Evolutionary conservation across 2,329 filamentous ascomycete species (phyloP).

Genomic region (Aspergillus sp.): DNA sequence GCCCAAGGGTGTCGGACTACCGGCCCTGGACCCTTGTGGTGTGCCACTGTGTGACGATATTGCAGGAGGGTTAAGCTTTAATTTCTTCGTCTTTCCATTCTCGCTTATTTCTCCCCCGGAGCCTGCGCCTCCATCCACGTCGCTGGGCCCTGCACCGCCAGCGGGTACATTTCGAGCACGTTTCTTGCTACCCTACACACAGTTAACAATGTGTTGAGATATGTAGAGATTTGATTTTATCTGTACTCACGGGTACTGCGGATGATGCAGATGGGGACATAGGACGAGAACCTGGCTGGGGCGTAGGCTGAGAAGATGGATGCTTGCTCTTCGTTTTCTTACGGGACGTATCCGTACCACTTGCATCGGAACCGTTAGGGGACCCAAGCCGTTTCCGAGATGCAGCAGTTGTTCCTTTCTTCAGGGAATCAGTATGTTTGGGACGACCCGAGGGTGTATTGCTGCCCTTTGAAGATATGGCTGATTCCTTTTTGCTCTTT

Average conservation of each 20-base stretch:
- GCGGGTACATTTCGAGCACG: constrained; percentile 29
- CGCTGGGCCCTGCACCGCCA: constrained; percentile 46
- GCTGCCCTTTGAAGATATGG: constrained; percentile 64
- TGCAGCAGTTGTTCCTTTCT: constrained; percentile 48
- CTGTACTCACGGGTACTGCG: constrained; percentile 44
- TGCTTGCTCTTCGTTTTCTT: constrained; percentile 74
- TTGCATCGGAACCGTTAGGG: constrained; percentile 82
- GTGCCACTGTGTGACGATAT: constrained; percentile 34
- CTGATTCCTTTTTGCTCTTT: constrained; percentile 49
- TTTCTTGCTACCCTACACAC: constrained; percentile 48
- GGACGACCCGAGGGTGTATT: constrained; percentile 60
- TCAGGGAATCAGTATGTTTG: constrained; percentile 49
- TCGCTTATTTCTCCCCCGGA: constrained; percentile 44
- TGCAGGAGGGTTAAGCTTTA: constrained; percentile 43
- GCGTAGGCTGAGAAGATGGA: constrained; percentile 22
- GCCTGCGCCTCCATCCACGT: constrained; percentile 51
- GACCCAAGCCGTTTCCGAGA: constrained; percentile 79
- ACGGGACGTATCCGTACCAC: constrained; percentile 80
- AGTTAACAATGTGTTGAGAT: constrained; percentile 2
- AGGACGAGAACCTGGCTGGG: constrained; percentile 51
- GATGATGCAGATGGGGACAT: constrained; percentile 58
- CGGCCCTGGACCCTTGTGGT: constrained; percentile 45
- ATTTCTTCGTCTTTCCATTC: constrained; percentile 42
- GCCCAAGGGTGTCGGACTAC: constrained; percentile 38
- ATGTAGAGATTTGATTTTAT: not conserved